Conservation (phyloP, 352 stramenopile genomes). For the Globisporangium spiculum region DNA sequence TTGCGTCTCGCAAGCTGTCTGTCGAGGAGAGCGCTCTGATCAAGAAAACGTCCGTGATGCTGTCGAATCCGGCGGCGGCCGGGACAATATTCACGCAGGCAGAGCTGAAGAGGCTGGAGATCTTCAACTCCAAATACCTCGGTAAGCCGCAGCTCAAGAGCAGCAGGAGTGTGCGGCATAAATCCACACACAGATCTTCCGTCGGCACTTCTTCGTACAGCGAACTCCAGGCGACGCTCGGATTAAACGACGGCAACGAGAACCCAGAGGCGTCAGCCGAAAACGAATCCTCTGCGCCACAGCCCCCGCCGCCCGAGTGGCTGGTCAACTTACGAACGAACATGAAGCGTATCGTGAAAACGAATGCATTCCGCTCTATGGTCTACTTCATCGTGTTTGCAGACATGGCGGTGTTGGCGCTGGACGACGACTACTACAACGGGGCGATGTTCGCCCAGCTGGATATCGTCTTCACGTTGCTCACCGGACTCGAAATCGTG, state of each 20-base stretch:
- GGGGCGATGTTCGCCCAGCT: conserved; percentile 26
- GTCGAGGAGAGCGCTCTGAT: conserved; percentile 40
- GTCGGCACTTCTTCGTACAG: conserved; percentile 17
- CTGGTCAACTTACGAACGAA: conserved; percentile 30
- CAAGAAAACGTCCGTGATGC: conserved; percentile 47
- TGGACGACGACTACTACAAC: conserved; percentile 51
- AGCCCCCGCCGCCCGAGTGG: conserved; percentile 17
- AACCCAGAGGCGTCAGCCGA: background rate
- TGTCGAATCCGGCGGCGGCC: conserved; percentile 39
- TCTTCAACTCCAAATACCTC: conserved; percentile 41
- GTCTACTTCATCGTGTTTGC: conserved; percentile 45
- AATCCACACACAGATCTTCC: conserved; percentile 5
- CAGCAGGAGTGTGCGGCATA: conserved; percentile 11
- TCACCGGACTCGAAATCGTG: conserved; percentile 55
- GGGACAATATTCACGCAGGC: conserved; percentile 39
- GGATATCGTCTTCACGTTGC: conserved; percentile 58
- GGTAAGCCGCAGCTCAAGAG: conserved; percentile 18
- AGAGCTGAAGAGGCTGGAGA: conserved; percentile 39
- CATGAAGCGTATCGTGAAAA: conserved; percentile 41
- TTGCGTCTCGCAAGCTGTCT: conserved; percentile 24
- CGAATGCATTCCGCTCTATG: conserved; percentile 35
- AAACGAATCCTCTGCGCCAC: conserved; percentile 3
- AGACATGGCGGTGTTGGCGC: conserved; percentile 53
- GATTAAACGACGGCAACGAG: conserved; percentile 3
- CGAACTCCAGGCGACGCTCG: conserved; percentile 7